Conservation (phyloP, 805 yeast species). For the Candida germanica region DNA sequence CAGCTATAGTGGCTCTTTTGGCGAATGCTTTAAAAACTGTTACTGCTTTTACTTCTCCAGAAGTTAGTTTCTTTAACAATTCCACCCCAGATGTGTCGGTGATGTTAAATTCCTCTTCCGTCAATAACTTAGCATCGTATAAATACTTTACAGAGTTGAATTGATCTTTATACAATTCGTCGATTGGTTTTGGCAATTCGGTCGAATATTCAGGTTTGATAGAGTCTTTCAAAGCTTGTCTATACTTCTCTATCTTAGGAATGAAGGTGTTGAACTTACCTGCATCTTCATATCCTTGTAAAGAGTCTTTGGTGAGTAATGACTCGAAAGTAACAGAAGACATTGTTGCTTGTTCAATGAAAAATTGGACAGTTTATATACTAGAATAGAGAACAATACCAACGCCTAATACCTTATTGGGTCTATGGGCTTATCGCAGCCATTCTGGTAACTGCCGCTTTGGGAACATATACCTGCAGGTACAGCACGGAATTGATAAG, state of each 20-base stretch:
- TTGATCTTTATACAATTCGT: constrained; percentile 26
- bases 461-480: neutral
- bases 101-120: constrained; percentile 33
- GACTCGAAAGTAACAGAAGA: constrained; percentile 9
- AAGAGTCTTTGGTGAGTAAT: constrained; percentile 11
- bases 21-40: constrained; percentile 41
- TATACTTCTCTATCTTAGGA: constrained; percentile 40
- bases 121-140: constrained; percentile 31
- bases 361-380: too few relatives aligned
- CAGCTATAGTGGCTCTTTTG: constrained; percentile 40
- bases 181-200: constrained; percentile 31
- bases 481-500: too few relatives aligned
- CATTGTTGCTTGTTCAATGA: neutral
- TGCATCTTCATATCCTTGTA: constrained; percentile 31
- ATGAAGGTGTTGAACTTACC: constrained; percentile 40
- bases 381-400: too few relatives aligned
- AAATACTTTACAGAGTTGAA: constrained; percentile 38
- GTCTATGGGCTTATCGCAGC: too few relatives aligned
- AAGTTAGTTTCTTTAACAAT: constrained; percentile 27
- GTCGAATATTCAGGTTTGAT: constrained; percentile 27
- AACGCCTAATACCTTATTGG: too few relatives aligned
- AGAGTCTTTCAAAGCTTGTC: constrained; percentile 23
- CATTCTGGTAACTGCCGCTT: constrained; percentile 1
- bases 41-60: constrained; percentile 31
- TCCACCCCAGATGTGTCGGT: constrained; percentile 31